Base-by-base conservation (phyloP, 2,329 filamentous ascomycete genomes). In the Madurella fahalii region DNA sequence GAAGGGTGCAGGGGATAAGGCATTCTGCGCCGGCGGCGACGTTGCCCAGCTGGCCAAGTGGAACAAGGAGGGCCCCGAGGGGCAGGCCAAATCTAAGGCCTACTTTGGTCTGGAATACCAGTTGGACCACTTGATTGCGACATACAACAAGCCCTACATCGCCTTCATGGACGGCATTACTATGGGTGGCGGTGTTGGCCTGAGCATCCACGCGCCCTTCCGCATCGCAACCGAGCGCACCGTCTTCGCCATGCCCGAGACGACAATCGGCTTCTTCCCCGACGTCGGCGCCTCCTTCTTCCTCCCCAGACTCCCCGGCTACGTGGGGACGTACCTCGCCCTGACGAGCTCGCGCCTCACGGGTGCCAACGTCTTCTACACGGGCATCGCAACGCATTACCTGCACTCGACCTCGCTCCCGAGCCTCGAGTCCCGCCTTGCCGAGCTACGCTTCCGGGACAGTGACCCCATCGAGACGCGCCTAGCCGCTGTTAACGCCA, bases 281-380 rank as follows among this genome's bases (percentile, higher is more conserved):
- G 95, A 99, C 67, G 94, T 99, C 47, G 94, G 94, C 58, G 95
- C 87, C 32, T 95, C 90, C 11, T 99, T 97, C 77, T 97, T 97
- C 79, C 78, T 99, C 51, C 90, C 94, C 15, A 82, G 91, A 59
- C 85, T 99, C 78, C 85, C 95, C 65, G 94, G 94, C 47, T 77
- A 85, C 56, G 74, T 95, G 53, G 94, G 94, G 54, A 96, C 89
- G 17, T 99, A 97, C 72, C 84, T 99, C 42, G 94, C 91, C 17
- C 78, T 99, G 60, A 99, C 94, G 8, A 94, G 91, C 67, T 87
- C 93, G 67, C 82, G 84, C 59, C 75, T 99, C 59, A 85, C 80
- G 57, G 94, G 94, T 42, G 86, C 86, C 12, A 89, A 97, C 69
- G 87, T 86, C 50, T 92, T 95, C 67, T 96, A 95, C 74, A 81